These are phyloP conservation scores for Albugo laibachii DNA, from an alignment of 352 stramenopile species.

Conservation along the genomic window DNA sequence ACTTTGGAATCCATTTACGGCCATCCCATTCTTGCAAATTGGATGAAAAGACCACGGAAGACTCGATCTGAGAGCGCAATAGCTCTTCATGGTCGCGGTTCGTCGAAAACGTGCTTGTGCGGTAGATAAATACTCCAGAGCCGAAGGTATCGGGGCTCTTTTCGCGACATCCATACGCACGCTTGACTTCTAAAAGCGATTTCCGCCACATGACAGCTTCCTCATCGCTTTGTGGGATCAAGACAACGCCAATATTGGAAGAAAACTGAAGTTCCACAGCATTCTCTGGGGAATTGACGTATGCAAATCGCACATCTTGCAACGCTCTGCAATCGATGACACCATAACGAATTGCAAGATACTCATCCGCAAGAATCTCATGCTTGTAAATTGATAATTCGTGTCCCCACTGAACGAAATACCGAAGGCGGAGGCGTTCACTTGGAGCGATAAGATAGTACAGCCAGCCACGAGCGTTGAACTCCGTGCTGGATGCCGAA, in stretches of 20 bases:
- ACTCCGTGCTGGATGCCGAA: conserved; percentile 8
- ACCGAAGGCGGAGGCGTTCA: conserved; percentile 60
- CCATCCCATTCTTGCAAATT: conserved; percentile 77
- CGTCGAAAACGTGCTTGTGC: conserved; percentile 64
- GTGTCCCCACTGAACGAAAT: conserved; percentile 77
- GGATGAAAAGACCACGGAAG: conserved; percentile 53
- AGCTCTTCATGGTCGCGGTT: conserved; percentile 75
- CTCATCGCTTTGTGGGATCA: conserved; percentile 66
- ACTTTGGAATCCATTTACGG: conserved; percentile 77
- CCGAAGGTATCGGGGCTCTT: conserved; percentile 23
- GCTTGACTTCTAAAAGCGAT: conserved; percentile 63
- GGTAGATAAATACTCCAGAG: conserved; percentile 63
- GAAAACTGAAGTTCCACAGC: conserved; percentile 63
- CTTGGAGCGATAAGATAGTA: conserved; percentile 72
- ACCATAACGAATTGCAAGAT: conserved; percentile 60
- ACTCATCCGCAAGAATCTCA: conserved; percentile 58
- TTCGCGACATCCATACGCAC: conserved; percentile 39
- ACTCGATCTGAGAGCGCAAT: conserved; percentile 64
- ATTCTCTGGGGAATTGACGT: conserved; percentile 72
- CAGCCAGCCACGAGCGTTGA: conserved; percentile 63
- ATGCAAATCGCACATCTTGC: conserved; percentile 63
- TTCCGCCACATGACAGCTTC: conserved; percentile 75
- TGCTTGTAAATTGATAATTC: conserved; percentile 83
- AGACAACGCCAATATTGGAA: conserved; percentile 45
- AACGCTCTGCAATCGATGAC: conserved; percentile 72